A percentile compares a stretch with the other conserved stretches of the same genome.
These are phyloP conservation scores for Xerocomellus amylosporus DNA, from an alignment of 768 basidiomycete genomes.

Conservation along the genomic window DNA sequence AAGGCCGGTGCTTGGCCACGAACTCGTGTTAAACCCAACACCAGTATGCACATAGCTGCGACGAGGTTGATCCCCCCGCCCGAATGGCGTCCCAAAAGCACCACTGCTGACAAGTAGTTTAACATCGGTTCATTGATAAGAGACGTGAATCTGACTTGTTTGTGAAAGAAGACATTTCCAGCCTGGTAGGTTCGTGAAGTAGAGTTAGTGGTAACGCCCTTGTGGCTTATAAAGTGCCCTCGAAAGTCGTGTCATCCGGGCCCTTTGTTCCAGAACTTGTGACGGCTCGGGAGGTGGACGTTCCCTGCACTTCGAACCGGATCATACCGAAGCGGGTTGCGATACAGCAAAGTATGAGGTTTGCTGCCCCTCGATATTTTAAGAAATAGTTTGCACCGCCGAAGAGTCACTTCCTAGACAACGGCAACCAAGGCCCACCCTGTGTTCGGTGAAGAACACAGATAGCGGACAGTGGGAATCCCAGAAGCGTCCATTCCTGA, in stretches of 20 bases:
- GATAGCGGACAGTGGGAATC: neutral
- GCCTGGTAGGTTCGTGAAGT: neutral
- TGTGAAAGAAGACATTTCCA: slow-evolving; percentile 6
- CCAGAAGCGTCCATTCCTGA: neutral
- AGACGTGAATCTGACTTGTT: slow-evolving; percentile 9
- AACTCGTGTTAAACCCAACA: neutral
- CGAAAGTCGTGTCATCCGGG: neutral
- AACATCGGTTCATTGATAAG: neutral
- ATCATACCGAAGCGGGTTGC: neutral
- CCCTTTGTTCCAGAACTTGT: slow-evolving; percentile 6
- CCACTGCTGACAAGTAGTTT: neutral
- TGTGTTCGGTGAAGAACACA: neutral
- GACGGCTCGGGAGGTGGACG: slow-evolving; percentile 6
- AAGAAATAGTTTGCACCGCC: slow-evolving; percentile 1
- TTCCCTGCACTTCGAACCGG: slow-evolving; percentile 6
- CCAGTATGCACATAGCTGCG: neutral
- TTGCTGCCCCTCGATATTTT: neutral
- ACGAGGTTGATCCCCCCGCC: neutral
- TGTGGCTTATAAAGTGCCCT: slow-evolving; percentile 8
- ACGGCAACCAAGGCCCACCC: neutral
- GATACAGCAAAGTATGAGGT: slow-evolving; percentile 20
- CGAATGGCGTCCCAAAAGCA: neutral
- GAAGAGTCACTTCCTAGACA: neutral
- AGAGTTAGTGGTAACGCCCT: neutral
- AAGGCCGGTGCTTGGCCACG: neutral